These are phyloP conservation scores for Naganishia cerealis DNA, from an alignment of 1,284 basidiomycete genomes.

Conservation along the genomic window DNA sequence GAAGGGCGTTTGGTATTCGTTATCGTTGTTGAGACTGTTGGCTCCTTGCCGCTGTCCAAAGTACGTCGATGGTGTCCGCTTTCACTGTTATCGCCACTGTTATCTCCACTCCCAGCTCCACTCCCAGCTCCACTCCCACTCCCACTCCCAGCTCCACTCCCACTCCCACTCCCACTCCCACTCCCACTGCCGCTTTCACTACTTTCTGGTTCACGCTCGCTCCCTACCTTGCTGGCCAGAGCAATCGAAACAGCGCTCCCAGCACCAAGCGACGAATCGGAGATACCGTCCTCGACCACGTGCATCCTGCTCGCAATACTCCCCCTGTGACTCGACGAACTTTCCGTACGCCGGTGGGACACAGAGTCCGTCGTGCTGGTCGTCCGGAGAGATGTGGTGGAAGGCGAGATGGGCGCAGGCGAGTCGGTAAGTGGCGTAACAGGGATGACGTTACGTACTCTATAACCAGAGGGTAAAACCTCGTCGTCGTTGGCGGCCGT, in stretches of 20 bases:
- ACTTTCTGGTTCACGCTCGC: too few species aligned
- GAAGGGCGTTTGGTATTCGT: too few species aligned
- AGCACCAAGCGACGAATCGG: too few species aligned
- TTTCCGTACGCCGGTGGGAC: neutral
- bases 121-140: neutral
- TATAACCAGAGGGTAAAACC: slow-evolving; percentile 8
- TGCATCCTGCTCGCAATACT: too few species aligned
- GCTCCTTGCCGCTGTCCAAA: neutral
- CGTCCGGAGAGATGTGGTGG: neutral
- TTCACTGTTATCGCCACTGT: too few species aligned
- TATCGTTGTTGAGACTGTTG: neutral
- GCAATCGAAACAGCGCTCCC: too few species aligned
- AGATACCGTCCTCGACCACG: too few species aligned
- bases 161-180: neutral
- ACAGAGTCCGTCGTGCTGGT: neutral
- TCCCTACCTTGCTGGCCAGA: too few species aligned
- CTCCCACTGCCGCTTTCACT: neutral
- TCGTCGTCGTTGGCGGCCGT: neutral
- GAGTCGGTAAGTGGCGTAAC: neutral
- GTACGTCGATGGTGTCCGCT: neutral
- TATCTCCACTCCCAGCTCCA: too few species aligned
- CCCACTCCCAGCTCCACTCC: too few species aligned
- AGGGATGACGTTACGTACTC: neutral
- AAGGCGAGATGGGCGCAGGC: neutral
- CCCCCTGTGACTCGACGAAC: too few species aligned